Conservation (phyloP, 305 asterid species). For the Rubia peregrina region DNA sequence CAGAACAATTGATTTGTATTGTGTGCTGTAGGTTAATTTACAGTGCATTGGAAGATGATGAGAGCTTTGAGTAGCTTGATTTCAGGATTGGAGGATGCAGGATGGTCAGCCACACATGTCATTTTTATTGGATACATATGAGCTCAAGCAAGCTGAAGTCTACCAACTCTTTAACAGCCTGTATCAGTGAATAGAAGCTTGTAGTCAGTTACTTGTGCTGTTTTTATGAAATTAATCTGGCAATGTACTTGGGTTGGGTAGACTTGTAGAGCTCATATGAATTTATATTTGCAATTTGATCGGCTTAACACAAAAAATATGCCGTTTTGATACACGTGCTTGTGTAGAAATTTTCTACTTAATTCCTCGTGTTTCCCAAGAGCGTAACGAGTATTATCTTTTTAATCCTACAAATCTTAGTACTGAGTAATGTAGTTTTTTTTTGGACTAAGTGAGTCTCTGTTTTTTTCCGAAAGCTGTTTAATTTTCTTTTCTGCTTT, state of each 20-base stretch:
- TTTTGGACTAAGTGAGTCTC: too few relatives aligned
- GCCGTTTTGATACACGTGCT: not conserved
- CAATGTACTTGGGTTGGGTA: not conserved
- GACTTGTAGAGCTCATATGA: not conserved
- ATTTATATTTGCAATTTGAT: not conserved
- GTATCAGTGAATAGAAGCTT: too few relatives aligned
- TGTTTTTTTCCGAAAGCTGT: not conserved
- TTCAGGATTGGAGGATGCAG: not conserved
- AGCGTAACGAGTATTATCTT: not conserved
- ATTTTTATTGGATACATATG: not conserved
- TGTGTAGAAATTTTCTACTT: not conserved
- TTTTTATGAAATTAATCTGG: not conserved
- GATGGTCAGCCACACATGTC: not conserved
- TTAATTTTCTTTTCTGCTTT: too few relatives aligned
- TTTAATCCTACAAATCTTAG: not conserved
- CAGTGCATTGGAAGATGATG: conserved; percentile 71
- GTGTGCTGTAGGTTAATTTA: conserved; percentile 57
- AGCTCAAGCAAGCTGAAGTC: not conserved
- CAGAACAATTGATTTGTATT: conserved; percentile 4
- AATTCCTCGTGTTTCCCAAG: not conserved
- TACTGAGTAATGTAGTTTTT: too few relatives aligned
- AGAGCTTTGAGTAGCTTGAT: conserved; percentile 18
- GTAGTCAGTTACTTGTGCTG: too few relatives aligned
- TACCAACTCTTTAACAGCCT: too few relatives aligned
- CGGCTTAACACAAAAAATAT: not conserved